phyloP scores from a whole-genome alignment of 148 eudicot genomes.

The Pouteria glomerata region DNA sequence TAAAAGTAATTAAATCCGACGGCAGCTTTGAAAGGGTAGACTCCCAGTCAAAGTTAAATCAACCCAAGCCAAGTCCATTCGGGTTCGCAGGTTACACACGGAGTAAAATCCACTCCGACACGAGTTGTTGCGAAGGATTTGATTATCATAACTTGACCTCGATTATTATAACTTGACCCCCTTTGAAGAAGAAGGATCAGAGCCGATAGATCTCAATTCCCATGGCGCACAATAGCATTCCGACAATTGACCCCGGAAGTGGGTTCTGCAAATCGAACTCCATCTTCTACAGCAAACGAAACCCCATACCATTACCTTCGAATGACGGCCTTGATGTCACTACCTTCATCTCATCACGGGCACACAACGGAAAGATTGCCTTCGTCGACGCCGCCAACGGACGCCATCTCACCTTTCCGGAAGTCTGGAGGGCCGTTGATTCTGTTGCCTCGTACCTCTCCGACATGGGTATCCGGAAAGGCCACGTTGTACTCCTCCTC shows the following conservation, averaged over 20 bases:
- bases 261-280: conserved; percentile 50
- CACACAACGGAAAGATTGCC: conserved; percentile 58
- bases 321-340: conserved; percentile 49
- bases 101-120: too few relatives aligned
- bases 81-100: too few relatives aligned
- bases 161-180: too few relatives aligned
- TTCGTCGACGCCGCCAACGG: conserved; percentile 81
- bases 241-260: conserved; percentile 25
- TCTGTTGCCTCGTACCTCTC: conserved; percentile 54
- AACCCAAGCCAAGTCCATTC: too few relatives aligned
- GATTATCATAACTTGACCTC: too few relatives aligned
- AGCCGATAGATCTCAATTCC: too few relatives aligned
- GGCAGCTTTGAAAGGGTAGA: too few relatives aligned
- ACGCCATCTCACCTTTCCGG: conserved; percentile 41
- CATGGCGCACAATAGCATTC: conserved; percentile 24
- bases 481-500: conserved; percentile 72
- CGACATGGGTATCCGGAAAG: conserved; percentile 51
- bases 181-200: too few relatives aligned
- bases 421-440: conserved; percentile 61
- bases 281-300: conserved; percentile 75
- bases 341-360: conserved; percentile 85
- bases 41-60: too few relatives aligned
- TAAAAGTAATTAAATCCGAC: too few relatives aligned
- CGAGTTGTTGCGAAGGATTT: too few relatives aligned
- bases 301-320: conserved; percentile 50